Conservation (phyloP, 2,329 filamentous ascomycete genomes). For the Fonsecaea pedrosoi region DNA sequence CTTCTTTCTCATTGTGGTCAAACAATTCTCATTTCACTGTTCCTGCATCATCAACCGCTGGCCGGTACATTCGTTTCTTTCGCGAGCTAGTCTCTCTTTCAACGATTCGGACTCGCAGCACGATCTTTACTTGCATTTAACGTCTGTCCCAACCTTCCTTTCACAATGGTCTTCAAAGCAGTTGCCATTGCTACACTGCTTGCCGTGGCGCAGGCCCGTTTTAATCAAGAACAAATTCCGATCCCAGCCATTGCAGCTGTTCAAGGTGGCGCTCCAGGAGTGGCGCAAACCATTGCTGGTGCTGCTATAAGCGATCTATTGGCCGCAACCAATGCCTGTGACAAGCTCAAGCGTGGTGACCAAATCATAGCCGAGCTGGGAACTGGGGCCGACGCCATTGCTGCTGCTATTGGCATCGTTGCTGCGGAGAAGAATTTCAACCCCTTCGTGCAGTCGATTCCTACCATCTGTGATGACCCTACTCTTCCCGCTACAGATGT, state of each 20-base stretch:
- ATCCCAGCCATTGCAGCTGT: slow-evolving; percentile 38
- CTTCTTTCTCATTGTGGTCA: slow-evolving; percentile 12
- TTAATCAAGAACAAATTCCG: slow-evolving; percentile 35
- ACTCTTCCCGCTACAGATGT: slow-evolving; percentile 65
- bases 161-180: slow-evolving; percentile 27
- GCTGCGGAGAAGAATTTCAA: slow-evolving; percentile 77
- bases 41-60: slow-evolving; percentile 33
- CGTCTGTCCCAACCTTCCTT: slow-evolving; percentile 4
- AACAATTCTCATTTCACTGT: slow-evolving; percentile 15
- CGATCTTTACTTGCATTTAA: slow-evolving; percentile 29
- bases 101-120: slow-evolving; percentile 22
- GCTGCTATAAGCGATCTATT: slow-evolving; percentile 67
- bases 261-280: slow-evolving; percentile 57
- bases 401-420: slow-evolving; percentile 68
- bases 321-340: slow-evolving; percentile 70
- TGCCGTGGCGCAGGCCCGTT: slow-evolving; percentile 35
- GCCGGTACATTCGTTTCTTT: slow-evolving; percentile 37
- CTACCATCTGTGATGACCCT: slow-evolving; percentile 69
- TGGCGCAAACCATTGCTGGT: slow-evolving; percentile 69
- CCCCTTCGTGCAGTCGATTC: slow-evolving; percentile 65
- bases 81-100: slow-evolving; percentile 39
- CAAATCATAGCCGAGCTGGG: slow-evolving; percentile 68
- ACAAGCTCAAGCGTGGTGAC: slow-evolving; percentile 69
- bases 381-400: slow-evolving; percentile 64
- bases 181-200: slow-evolving; percentile 25